Base-by-base conservation (phyloP, 1,139 yeast genomes). In the Yamadazyma diospyri region DNA sequence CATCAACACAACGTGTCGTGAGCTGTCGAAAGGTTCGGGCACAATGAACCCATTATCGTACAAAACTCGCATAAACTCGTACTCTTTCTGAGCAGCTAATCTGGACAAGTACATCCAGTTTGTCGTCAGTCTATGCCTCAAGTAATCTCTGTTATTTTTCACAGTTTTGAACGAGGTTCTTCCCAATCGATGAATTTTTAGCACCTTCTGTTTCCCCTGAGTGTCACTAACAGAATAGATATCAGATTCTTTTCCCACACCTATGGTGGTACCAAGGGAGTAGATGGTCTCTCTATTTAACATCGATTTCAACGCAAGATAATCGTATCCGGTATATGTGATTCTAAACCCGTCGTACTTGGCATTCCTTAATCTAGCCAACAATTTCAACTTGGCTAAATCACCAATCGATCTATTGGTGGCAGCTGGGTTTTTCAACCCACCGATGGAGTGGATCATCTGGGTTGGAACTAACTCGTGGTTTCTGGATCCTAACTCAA, bases 211-310 rank as follows among this genome's bases (percentile, higher is more conserved):
- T 11, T 53, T 55, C 1, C 94, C 94, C 16, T 70, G 54, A 8
- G 72, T 64, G 49, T 84, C 92, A 38, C 84, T 80, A 1, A 85
- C 89, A n/a, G 92, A 74, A 55, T 82, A 88, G 49, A 92, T 89
- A 61, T 92, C 98, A 4, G 97, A 87, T 57, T 92, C 98, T 55
- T 92, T 92, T 50, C 98, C 98, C 32, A 94, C 95, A 37, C 98
- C 98, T 48, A 92, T 88, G 16, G 84, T 86, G 27, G 81, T 72
- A 12, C 96, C 97, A 9, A 92, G 76, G 2, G 94, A 82, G 48
- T 81, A 80, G 7, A 92, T 57, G 0, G 87, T 70, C 30, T 81
- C 78, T 45, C 89, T 71, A 50, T 81, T 84, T 46, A 78, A 61
- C 78, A 92, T 76, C 4, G 95, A 73, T 54, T 82, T 86, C 44